Base-by-base conservation (phyloP, 441 rosid genomes). In the Sinapis alba region DNA sequence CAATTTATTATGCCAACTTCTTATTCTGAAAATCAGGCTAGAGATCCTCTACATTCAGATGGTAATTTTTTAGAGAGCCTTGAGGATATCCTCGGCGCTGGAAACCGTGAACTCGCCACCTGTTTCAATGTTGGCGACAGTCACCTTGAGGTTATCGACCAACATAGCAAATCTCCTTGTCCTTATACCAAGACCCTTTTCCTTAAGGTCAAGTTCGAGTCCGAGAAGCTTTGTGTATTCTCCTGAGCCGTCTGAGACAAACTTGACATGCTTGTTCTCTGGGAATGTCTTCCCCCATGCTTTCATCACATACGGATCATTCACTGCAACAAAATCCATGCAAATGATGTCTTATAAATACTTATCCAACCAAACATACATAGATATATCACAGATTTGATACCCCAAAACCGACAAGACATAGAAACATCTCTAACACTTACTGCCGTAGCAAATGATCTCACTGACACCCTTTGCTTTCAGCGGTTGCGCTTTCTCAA, bases 261-360 rank as follows among this genome's bases (percentile, higher is more conserved):
- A 95, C 84, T 88, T 95, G 28, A 93, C 93, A 26, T 88, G 82
- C 84, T 89, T 88, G 90, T 95, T 95, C 76, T 88, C 98, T 0
- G 96, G 96, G 86, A 56, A 93, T 11, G 98, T 89, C 71, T 95
- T 91, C 2, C 97, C 88, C 99, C 99, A 90, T 2, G 96, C 97
- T 80, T 93, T 90, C 96, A 95, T 89, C 85, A 93, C 97, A 78
- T 86, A 91, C 11, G 96, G 91, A 50, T 95, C 98, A 18, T 93
- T 95, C 58, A 92, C 98, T 94, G 89, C 83, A 83, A 59, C n/a
- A 71, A 68, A 50, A 8, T 6, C 26, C 20, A 36, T 34, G 7
- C 16, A 65, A 20, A 10, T 4, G 8, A 62, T 62, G 8, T 13
- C 8, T 1, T 69, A 50, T 50, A 1, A 69, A 16, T 28, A 43